Conservation (phyloP, 345 rosid genomes). For the Dipteronia sinensis region DNA sequence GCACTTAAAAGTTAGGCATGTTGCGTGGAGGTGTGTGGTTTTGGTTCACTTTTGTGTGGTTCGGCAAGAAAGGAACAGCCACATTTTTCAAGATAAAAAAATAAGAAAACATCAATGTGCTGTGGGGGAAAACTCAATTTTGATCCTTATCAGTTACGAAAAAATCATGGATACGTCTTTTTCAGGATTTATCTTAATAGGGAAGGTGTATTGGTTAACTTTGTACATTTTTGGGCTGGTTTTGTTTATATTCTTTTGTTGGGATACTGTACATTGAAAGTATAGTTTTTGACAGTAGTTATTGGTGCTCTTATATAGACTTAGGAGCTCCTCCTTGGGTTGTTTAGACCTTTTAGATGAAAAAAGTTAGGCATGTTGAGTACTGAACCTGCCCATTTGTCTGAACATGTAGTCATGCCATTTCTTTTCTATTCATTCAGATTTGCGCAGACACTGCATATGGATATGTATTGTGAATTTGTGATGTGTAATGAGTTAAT, state of each 20-base stretch:
- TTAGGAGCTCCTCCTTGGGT: too few species aligned
- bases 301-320: not conserved
- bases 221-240: not conserved
- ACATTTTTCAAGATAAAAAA: not conserved
- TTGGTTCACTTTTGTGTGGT: not conserved
- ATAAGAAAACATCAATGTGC: not conserved
- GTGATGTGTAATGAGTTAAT: constrained; percentile 1
- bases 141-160: not conserved
- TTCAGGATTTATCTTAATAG: not conserved
- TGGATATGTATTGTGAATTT: not conserved
- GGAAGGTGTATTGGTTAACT: not conserved
- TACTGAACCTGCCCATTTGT: constrained; percentile 3
- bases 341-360: not conserved
- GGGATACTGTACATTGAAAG: not conserved
- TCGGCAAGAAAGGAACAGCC: not conserved
- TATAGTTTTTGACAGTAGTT: not conserved
- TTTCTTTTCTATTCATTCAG: not conserved
- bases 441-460: not conserved
- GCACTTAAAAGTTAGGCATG: constrained; percentile 1
- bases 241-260: not conserved
- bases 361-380: constrained; percentile 3
- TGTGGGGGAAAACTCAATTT: not conserved
- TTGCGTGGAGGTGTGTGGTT: not conserved
- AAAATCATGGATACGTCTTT: not conserved
- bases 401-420: not conserved